phyloP scores from a whole-genome alignment of 225 moss, liverwort and hornwort species.

The Bryoerythrophyllum caledonicum region DNA sequence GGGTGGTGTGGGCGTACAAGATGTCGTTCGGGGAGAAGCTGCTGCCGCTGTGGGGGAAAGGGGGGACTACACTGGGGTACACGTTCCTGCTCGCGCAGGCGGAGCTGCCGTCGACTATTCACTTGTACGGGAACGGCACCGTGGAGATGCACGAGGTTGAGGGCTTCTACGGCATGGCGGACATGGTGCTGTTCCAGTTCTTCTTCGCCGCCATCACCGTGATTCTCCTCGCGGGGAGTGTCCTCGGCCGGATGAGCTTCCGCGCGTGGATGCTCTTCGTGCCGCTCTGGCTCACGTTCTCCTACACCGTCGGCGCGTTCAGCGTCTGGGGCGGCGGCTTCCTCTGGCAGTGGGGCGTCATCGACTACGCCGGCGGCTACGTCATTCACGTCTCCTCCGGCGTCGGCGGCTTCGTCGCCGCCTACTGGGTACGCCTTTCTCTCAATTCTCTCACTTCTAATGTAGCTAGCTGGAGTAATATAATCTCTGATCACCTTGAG shows the following conservation, averaged over 20 bases:
- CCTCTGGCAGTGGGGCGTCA: slow-evolving; percentile 60
- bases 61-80: slow-evolving; percentile 41
- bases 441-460: background rate
- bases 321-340: slow-evolving; percentile 57
- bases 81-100: slow-evolving; percentile 28
- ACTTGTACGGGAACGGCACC: slow-evolving; percentile 33
- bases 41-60: slow-evolving; percentile 46
- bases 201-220: slow-evolving; percentile 63
- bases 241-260: slow-evolving; percentile 53
- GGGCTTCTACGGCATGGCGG: slow-evolving; percentile 33
- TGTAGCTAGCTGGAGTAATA: too few species aligned
- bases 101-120: slow-evolving; percentile 36
- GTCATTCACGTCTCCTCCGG: slow-evolving; percentile 60
- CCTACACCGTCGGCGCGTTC: slow-evolving; percentile 56
- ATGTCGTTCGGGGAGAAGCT: slow-evolving; percentile 58
- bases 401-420: slow-evolving; percentile 48
- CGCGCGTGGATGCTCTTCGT: slow-evolving; percentile 60
- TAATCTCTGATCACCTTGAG: too few species aligned
- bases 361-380: slow-evolving; percentile 55
- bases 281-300: slow-evolving; percentile 57
- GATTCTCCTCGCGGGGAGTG: slow-evolving; percentile 45
- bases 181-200: slow-evolving; percentile 57
- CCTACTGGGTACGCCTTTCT: slow-evolving; percentile 39
- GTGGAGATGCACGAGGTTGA: slow-evolving; percentile 26
- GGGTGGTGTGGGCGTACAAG: slow-evolving; percentile 56